Percentiles rank a stretch among this genome's conserved stretches.
These are phyloP conservation scores for Mollisia scopiformis DNA, from an alignment of 2,329 filamentous ascomycete species.

Conservation along the genomic window DNA sequence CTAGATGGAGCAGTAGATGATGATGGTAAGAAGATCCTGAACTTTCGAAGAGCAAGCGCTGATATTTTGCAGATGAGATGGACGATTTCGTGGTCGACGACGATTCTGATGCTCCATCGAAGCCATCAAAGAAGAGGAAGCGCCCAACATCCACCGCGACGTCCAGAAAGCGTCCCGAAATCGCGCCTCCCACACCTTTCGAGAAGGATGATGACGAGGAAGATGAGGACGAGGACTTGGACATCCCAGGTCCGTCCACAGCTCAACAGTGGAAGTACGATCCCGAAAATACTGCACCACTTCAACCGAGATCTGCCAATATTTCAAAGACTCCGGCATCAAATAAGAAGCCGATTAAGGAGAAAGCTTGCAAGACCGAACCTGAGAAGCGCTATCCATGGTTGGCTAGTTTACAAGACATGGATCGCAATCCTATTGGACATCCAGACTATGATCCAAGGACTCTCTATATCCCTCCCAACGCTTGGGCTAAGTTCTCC, in stretches of 20 bases:
- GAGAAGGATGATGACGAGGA: slow-evolving; percentile 48
- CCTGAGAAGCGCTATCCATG: slow-evolving; percentile 87
- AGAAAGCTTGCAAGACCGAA: slow-evolving; percentile 78
- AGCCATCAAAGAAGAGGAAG: slow-evolving; percentile 67
- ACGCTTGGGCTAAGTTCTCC: slow-evolving; percentile 81
- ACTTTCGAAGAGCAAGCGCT: neutral
- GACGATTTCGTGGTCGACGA: slow-evolving; percentile 85
- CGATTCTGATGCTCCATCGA: slow-evolving; percentile 71
- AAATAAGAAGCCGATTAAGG: slow-evolving; percentile 43
- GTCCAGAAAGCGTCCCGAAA: slow-evolving; percentile 65
- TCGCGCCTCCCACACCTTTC: slow-evolving; percentile 51
- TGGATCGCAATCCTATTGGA: slow-evolving; percentile 75
- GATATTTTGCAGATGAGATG: slow-evolving; percentile 60
- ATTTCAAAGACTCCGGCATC: slow-evolving; percentile 39
- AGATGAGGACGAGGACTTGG: slow-evolving; percentile 56
- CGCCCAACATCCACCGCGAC: slow-evolving; percentile 55
- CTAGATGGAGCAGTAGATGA: slow-evolving; percentile 61
- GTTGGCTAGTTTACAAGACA: slow-evolving; percentile 84
- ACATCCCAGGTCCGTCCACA: slow-evolving; percentile 66
- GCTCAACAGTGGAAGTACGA: slow-evolving; percentile 83
- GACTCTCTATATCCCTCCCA: slow-evolving; percentile 85
- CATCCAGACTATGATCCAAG: slow-evolving; percentile 91
- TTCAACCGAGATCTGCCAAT: slow-evolving; percentile 48
- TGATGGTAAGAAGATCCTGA: slow-evolving; percentile 50
- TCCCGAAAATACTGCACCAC: slow-evolving; percentile 56